A percentile compares a stretch with the other conserved stretches of the same genome.
Evolutionary conservation across 2,329 filamentous ascomycete genomes (phyloP).

Genomic region (Macrophomina phaseolina): DNA sequence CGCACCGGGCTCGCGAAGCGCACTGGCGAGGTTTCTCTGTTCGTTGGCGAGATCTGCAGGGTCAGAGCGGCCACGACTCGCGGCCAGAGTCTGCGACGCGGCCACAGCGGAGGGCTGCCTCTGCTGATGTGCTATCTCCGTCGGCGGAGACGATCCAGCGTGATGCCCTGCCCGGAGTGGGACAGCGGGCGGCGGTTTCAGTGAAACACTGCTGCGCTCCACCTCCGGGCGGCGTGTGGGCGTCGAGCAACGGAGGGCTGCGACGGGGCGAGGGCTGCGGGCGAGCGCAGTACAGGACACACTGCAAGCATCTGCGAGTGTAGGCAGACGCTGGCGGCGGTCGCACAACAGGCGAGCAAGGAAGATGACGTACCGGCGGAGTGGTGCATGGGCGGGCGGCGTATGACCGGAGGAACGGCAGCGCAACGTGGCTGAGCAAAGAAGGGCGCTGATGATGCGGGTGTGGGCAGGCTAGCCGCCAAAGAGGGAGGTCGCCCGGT

Average conservation of each 20-base stretch:
- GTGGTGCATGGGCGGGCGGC: constrained; percentile 6
- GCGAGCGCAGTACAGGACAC: neutral
- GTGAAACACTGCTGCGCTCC: constrained; percentile 20
- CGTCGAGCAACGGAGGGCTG: neutral
- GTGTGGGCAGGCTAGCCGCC: constrained; percentile 9
- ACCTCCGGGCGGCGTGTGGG: constrained; percentile 18
- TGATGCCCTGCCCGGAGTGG: constrained; percentile 17
- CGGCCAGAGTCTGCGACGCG: neutral
- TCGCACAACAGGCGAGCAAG: constrained; percentile 16
- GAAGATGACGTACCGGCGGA: constrained; percentile 26
- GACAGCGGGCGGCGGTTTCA: constrained; percentile 21
- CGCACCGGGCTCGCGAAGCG: constrained; percentile 12
- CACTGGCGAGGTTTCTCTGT: constrained; percentile 15
- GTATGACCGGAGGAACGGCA: constrained; percentile 18
- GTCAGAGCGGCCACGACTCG: constrained; percentile 21
- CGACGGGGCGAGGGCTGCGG: neutral
- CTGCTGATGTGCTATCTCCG: constrained; percentile 22
- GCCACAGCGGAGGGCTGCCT: constrained; percentile 5
- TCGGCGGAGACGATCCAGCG: constrained; percentile 6
- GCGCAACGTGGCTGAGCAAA: constrained; percentile 24
- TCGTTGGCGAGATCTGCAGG: constrained; percentile 20
- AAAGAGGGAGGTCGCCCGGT: neutral
- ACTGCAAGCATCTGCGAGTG: neutral
- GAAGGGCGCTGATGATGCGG: constrained; percentile 4
- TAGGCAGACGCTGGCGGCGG: neutral